phyloP scores from a whole-genome alignment of 148 eudicot species.

The Simmondsia chinensis region DNA sequence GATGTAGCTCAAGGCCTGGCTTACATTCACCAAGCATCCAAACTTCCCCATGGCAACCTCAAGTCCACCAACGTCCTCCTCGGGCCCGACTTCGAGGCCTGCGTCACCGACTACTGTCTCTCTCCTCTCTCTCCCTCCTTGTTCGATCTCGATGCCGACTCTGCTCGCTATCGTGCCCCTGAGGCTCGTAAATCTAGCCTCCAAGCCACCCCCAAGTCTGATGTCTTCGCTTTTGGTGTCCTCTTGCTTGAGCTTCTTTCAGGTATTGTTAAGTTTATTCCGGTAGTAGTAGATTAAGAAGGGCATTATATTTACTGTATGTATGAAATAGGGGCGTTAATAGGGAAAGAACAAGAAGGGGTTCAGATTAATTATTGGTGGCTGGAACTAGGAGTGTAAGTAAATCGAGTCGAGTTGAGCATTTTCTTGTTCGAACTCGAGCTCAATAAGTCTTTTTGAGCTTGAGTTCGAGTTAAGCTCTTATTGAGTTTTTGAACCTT shows the following conservation, averaged over 20 bases:
- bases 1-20: constrained; percentile 87
- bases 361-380: no score
- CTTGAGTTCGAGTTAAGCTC: no score
- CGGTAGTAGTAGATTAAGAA: no score
- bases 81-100: constrained; percentile 86
- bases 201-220: constrained; percentile 51
- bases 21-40: constrained; percentile 84
- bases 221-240: constrained; percentile 75
- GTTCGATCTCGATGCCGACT: constrained; percentile 42
- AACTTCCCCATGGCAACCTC: constrained; percentile 65
- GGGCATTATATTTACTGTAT: no score
- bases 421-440: no score
- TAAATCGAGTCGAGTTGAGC: no score
- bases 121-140: constrained; percentile 33
- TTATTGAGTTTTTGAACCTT: no score
- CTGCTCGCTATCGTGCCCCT: constrained; percentile 62
- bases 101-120: constrained; percentile 73
- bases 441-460: no score
- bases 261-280: no score
- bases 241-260: constrained; percentile 75
- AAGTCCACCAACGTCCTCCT: constrained; percentile 77
- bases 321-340: no score
- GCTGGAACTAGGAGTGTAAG: no score
- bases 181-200: constrained; percentile 48
- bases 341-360: no score